Base-by-base conservation (phyloP, 2,329 filamentous ascomycete species). In the Hypoxylon sp. region DNA sequence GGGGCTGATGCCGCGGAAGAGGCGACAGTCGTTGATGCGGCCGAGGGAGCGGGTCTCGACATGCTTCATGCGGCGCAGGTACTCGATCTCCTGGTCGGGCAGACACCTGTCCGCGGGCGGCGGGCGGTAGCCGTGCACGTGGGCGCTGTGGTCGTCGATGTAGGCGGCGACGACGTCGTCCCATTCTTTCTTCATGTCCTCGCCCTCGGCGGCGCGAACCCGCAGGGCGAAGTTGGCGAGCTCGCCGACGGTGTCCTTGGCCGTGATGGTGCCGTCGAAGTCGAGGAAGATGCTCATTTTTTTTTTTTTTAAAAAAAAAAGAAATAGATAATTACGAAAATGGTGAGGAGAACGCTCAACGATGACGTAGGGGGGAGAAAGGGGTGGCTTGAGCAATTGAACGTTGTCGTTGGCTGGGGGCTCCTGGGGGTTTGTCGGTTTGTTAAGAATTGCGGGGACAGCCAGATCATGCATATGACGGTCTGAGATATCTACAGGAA, bases 211-310 rank as follows among this genome's bases (percentile, higher is more conserved):
- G 56, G 69, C 54, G 8, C 73, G 72, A 20, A 72, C 62, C 46
- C 71, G 60, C 37, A 85, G 79, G 55, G 80, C 82, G 22, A 78
- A 78, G 17, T 76, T 68, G 47, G 80, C 83, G 4, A 88, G 79
- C 41, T 78, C 74, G 56, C 75, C 73, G 41, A 87, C 83, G 41
- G 85, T 87, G 75, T 88, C 85, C 28, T 79, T 62, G 11, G 77
- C 74, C 17, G 85, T 87, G 67, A 88, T 86, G 15, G 85, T 88
- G 62, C 84, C 84, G 73, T 88, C 85, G 72, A 88, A 88, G 70
- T 88, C 85, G 19, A 88, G 78, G 34, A 87, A 72, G 41, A 88
- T 76, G 64, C 79, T 78, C 79, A 83, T 76, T 7, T 24, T 64
- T 43, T 28, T 4, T 28, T n/a, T n/a, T n/a, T n/a, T n/a, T n/a